Evolutionary conservation across 2,329 filamentous ascomycete species (phyloP).

Genomic region (Fusarium floridanum): DNA sequence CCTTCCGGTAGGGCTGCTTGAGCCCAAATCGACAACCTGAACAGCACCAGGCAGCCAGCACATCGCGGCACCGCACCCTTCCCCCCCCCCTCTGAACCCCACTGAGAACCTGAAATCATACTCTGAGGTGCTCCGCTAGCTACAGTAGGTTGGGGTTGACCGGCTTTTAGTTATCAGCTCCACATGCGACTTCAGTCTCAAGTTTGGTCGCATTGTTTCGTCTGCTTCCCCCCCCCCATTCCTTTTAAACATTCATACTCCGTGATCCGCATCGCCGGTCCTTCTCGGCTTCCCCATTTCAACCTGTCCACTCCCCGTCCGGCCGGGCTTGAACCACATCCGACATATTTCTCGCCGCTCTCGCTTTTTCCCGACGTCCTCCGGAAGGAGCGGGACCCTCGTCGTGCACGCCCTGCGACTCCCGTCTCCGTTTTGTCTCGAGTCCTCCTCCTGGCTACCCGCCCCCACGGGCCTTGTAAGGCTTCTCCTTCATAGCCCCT

Average conservation of each 20-base stretch:
- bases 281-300: conserved; percentile 8
- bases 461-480: conserved; percentile 33
- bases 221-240: conserved; percentile 19
- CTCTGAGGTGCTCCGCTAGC: conserved; percentile 1
- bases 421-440: conserved; percentile 13
- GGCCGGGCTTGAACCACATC: conserved; percentile 1
- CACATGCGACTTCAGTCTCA: conserved; percentile 26
- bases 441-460: conserved; percentile 9
- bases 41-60: conserved; percentile 40
- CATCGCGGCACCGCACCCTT: conserved; percentile 38
- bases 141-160: conserved; percentile 13
- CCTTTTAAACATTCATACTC: conserved; percentile 18
- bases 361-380: conserved; percentile 1
- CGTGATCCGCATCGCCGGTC: conserved; percentile 17
- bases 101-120: conserved; percentile 8
- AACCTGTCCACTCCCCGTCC: conserved; percentile 11
- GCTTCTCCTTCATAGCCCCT: conserved; percentile 16
- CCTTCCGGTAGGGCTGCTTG: conserved; percentile 25
- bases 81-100: conserved; percentile 12
- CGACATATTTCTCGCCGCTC: not conserved
- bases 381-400: conserved; percentile 30
- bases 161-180: conserved; percentile 19
- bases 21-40: not conserved
- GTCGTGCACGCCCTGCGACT: conserved; percentile 15
- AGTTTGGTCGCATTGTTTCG: conserved; percentile 26